Evolutionary conservation across 2,329 filamentous ascomycete genomes (phyloP).

Genomic region (Colletotrichum eremochloae): DNA sequence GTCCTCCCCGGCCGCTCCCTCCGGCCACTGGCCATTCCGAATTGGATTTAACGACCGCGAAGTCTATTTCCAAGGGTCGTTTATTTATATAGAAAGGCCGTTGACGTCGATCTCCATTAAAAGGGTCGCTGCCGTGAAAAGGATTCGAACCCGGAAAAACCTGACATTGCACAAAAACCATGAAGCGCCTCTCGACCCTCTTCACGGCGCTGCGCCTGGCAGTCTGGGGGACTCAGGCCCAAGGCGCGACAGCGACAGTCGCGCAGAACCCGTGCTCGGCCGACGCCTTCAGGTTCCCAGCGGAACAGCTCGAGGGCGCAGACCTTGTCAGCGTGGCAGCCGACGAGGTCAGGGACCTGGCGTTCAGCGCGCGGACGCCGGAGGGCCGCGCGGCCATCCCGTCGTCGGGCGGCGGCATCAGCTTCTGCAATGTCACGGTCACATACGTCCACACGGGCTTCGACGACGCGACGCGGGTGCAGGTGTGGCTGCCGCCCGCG

Average conservation of each 20-base stretch:
- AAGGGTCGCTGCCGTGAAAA: background rate
- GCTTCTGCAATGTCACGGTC: constrained; percentile 47
- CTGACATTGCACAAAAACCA: background rate
- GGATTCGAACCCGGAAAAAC: background rate
- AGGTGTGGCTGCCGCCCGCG: constrained; percentile 46
- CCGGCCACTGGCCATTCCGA: background rate
- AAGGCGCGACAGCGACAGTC: background rate
- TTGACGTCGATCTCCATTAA: background rate
- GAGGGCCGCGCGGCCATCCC: constrained; percentile 40
- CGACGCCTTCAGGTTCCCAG: constrained; percentile 13
- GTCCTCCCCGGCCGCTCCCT: background rate
- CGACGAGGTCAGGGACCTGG: constrained; percentile 19
- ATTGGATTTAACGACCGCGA: background rate
- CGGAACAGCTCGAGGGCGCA: constrained; percentile 21
- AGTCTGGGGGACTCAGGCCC: background rate
- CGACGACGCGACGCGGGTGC: constrained; percentile 46
- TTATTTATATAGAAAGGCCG: background rate
- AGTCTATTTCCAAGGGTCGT: background rate
- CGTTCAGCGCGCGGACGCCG: constrained; percentile 23
- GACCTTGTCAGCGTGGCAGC: constrained; percentile 23
- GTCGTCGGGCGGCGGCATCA: constrained; percentile 37
- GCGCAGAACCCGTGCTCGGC: constrained; percentile 16
- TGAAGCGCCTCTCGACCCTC: constrained; percentile 17
- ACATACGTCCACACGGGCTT: constrained; percentile 47
- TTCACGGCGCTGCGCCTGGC: constrained; percentile 7